A percentile compares a stretch with the other conserved stretches of the same genome.
Conservation (phyloP, 2,329 filamentous ascomycete species). For the Bisporella sp. region DNA sequence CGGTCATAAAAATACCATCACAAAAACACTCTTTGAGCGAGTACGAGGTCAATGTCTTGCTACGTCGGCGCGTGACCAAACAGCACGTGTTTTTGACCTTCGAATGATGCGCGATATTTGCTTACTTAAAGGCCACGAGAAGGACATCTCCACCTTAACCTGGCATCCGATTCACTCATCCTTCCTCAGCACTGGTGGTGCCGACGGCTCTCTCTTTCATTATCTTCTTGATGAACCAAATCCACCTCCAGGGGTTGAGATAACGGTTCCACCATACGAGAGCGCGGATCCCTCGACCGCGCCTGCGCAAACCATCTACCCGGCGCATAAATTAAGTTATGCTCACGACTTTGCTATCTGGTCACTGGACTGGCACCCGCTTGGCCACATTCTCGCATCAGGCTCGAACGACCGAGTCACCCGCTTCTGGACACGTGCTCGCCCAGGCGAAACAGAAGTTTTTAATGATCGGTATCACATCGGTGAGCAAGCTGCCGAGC, state of each 20-base stretch:
- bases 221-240: constrained; percentile 96
- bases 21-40: constrained; percentile 84
- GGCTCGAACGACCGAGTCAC: constrained; percentile 96
- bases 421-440: constrained; percentile 87
- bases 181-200: constrained; percentile 81
- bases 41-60: constrained; percentile 79
- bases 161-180: constrained; percentile 94
- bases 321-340: constrained; percentile 77
- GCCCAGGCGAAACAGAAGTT: constrained; percentile 80
- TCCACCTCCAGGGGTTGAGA: constrained; percentile 63
- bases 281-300: constrained; percentile 71
- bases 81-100: constrained; percentile 86
- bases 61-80: constrained; percentile 89
- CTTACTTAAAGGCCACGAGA: constrained; percentile 88
- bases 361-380: constrained; percentile 96
- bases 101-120: constrained; percentile 98
- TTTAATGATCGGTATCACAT: constrained; percentile 93
- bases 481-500: constrained; percentile 86
- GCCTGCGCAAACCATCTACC: constrained; percentile 84
- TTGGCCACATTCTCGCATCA: constrained; percentile 90
- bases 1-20: constrained; percentile 95
- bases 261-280: constrained; percentile 77
- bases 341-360: constrained; percentile 95
- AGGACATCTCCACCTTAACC: constrained; percentile 84
- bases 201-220: constrained; percentile 84